Percentiles rank a stretch among this genome's conserved stretches.
These are phyloP conservation scores for Erysimum cheiranthoides DNA, from an alignment of 345 rosid genomes.

Conservation along the genomic window DNA sequence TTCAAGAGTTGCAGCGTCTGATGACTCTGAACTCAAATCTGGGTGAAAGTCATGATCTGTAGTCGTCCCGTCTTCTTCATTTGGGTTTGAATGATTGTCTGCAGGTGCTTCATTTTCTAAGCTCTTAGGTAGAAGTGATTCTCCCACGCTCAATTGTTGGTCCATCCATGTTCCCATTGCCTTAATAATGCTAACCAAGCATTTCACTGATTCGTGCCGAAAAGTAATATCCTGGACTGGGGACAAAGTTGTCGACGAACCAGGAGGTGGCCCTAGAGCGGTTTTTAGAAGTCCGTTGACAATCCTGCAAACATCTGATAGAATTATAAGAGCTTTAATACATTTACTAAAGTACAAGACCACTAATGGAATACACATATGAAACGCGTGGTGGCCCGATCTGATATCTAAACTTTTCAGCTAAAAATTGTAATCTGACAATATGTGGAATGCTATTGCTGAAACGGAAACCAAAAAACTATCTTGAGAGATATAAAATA, in stretches of 20 bases:
- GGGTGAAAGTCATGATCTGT: conserved; percentile 73
- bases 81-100: conserved; percentile 54
- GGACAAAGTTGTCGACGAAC: conserved; percentile 85
- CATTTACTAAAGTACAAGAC: conserved; percentile 40
- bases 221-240: conserved; percentile 84
- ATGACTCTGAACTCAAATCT: conserved; percentile 68
- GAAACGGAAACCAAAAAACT: conserved; percentile 3
- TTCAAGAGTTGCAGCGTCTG: conserved; percentile 86
- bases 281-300: conserved; percentile 96
- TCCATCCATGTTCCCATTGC: conserved; percentile 98
- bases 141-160: conserved; percentile 72
- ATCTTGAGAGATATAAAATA: conserved; percentile 19
- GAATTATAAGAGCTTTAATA: conserved; percentile 91
- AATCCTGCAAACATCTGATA: conserved; percentile 97
- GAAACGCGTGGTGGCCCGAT: conserved; percentile 28
- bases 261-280: conserved; percentile 93
- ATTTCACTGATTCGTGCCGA: conserved; percentile 93
- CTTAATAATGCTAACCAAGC: conserved; percentile 82
- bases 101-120: conserved; percentile 58
- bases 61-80: conserved; percentile 67
- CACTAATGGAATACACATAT: conserved; percentile 23
- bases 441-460: conserved; percentile 17
- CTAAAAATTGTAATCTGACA: conserved; percentile 19
- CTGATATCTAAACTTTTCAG: conserved; percentile 16
- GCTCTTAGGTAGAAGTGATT: conserved; percentile 59